Evolutionary conservation across 139 green algal genomes (phyloP), one percentile per base, ranked within the genome.

Genomic region (Chlamydomonas incerta): DNA sequence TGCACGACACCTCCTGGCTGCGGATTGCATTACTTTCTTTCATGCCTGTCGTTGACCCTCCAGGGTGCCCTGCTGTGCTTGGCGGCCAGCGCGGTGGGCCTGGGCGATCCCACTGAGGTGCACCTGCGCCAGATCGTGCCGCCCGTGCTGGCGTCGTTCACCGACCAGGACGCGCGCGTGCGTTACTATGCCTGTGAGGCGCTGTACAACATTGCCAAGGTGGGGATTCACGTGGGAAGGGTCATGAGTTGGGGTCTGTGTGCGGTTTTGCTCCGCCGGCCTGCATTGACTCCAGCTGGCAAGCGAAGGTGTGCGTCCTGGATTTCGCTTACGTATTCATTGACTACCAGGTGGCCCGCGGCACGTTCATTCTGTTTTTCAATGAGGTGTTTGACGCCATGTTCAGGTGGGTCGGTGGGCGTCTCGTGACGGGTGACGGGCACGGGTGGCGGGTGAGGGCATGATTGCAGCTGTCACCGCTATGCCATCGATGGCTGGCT

Each of bases 181-280:
- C 91, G 97, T 2, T 99, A 99, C 87, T 99, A 99, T 77, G 97
- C 97, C 18, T 98, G 93, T 81, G 96, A 99, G 88, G 95, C 96
- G 52, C 90, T 99, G 50, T 99, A 98, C 94, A 99, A 99, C 89
- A 97, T 99, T 55, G 95, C 96, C 74, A 99, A 99, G 92, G 92
- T 92, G 33, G 33, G 52, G 18, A 28, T n/a, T n/a, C n/a, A n/a
- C n/a, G n/a, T n/a, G n/a, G n/a, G n/a, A n/a, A n/a, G n/a, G n/a
- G n/a, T n/a, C n/a, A n/a, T n/a, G n/a, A n/a, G n/a, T n/a, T n/a
- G n/a, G n/a, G n/a, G n/a, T n/a, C n/a, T n/a, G n/a, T n/a, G n/a
- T n/a, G n/a, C n/a, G n/a, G n/a, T n/a, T n/a, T n/a, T n/a, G n/a
- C n/a, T n/a, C n/a, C n/a, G n/a, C n/a, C n/a, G n/a, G n/a, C n/a